Conservation (phyloP, 805 yeast genomes). For the Grigorovia humatica region DNA sequence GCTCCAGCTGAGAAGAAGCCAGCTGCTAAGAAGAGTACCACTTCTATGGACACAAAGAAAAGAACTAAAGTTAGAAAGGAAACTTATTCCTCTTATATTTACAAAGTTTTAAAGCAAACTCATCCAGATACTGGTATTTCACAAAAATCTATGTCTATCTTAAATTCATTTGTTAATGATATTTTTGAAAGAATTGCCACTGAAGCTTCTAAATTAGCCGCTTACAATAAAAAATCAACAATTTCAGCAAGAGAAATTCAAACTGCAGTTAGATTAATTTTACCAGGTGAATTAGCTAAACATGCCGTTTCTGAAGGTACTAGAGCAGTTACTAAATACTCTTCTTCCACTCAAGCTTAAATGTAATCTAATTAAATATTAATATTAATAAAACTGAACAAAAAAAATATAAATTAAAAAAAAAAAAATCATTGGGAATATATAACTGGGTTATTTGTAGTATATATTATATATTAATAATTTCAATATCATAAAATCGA, state of each 20-base stretch:
- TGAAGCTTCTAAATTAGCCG: slow-evolving; percentile 97
- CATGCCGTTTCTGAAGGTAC: slow-evolving; percentile 99
- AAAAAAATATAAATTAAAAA: background rate
- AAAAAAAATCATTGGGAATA: background rate
- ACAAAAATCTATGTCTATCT: slow-evolving; percentile 95
- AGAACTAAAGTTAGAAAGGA: slow-evolving; percentile 95
- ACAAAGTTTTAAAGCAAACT: slow-evolving; percentile 97
- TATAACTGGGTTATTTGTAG: background rate
- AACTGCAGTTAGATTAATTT: slow-evolving; percentile 95
- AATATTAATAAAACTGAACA: background rate
- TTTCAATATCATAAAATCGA: background rate
- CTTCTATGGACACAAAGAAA: slow-evolving; percentile 69
- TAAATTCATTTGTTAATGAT: slow-evolving; percentile 97
- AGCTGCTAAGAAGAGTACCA: slow-evolving; percentile 89
- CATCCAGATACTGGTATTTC: slow-evolving; percentile 99
- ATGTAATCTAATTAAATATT: slow-evolving; percentile 2
- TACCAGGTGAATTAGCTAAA: slow-evolving; percentile 97
- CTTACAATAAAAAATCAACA: slow-evolving; percentile 96
- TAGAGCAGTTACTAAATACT: slow-evolving; percentile 94
- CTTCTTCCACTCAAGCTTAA: slow-evolving; percentile 47
- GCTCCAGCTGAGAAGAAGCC: slow-evolving; percentile 28
- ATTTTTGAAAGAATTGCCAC: slow-evolving; percentile 96
- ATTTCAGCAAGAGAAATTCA: slow-evolving; percentile 97
- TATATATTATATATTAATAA: background rate
- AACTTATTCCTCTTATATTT: slow-evolving; percentile 94